These are phyloP conservation scores for Candida corydali DNA, from an alignment of 805 yeast genomes.

Conservation along the genomic window DNA sequence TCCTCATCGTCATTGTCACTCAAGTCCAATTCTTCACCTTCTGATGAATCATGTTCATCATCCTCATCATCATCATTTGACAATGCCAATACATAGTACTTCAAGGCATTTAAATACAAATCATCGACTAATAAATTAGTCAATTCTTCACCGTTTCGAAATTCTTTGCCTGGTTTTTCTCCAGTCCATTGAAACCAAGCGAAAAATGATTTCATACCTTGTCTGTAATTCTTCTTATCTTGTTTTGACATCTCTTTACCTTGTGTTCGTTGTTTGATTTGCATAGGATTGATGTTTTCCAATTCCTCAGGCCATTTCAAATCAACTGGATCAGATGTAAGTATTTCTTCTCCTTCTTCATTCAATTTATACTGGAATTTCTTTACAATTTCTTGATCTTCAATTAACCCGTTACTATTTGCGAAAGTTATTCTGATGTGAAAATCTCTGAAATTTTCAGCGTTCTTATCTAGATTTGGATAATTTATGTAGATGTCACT, in stretches of 20 bases:
- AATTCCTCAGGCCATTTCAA: slow-evolving; percentile 70
- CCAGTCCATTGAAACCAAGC: slow-evolving; percentile 90
- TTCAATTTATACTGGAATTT: slow-evolving; percentile 42
- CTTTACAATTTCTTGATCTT: slow-evolving; percentile 59
- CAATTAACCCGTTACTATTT: slow-evolving; percentile 40
- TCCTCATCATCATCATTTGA: slow-evolving; percentile 57
- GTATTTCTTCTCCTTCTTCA: slow-evolving; percentile 51
- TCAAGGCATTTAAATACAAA: slow-evolving; percentile 79
- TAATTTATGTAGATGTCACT: slow-evolving; percentile 60
- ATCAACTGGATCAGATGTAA: slow-evolving; percentile 50
- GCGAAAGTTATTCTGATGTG: slow-evolving; percentile 54
- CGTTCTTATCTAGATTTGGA: slow-evolving; percentile 11
- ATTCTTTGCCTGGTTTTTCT: slow-evolving; percentile 68
- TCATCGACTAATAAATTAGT: slow-evolving; percentile 74
- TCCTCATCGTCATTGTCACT: slow-evolving; percentile 48
- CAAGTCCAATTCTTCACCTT: slow-evolving; percentile 49
- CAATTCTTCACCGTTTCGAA: slow-evolving; percentile 73
- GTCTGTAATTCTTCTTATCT: slow-evolving; percentile 58
- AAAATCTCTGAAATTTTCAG: slow-evolving; percentile 46
- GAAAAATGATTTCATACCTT: slow-evolving; percentile 80
- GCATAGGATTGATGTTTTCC: slow-evolving; percentile 50
- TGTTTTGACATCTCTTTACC: slow-evolving; percentile 34
- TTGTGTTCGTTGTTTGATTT: slow-evolving; percentile 34
- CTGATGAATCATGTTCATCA: slow-evolving; percentile 33
- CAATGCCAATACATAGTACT: slow-evolving; percentile 72